Conservation (phyloP, 768 basidiomycete genomes). For the Sporobolomyces pararoseus region DNA sequence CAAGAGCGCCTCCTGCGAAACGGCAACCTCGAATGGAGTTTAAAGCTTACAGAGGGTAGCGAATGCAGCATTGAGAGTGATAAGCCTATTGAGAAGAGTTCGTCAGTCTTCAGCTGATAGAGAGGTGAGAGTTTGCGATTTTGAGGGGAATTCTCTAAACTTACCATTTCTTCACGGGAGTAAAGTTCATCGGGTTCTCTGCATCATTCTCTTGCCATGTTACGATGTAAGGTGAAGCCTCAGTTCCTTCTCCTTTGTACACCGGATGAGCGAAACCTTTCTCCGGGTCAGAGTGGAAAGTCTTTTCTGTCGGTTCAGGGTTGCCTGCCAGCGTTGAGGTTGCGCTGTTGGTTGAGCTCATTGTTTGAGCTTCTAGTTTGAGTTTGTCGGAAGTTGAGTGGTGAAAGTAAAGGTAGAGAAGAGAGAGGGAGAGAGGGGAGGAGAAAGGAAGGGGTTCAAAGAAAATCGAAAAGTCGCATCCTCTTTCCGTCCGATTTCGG, state of each 20-base stretch:
- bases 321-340: slow-evolving; percentile 10
- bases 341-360: slow-evolving; percentile 15
- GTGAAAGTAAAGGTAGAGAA: neutral
- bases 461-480: no score
- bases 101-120: no score
- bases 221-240: slow-evolving; percentile 49
- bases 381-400: neutral
- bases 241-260: slow-evolving; percentile 24
- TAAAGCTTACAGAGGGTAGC: slow-evolving; percentile 35
- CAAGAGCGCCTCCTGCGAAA: neutral
- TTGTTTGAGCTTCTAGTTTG: neutral
- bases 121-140: neutral
- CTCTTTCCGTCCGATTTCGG: no score
- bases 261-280: neutral
- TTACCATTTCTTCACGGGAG: slow-evolving; percentile 45
- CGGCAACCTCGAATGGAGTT: no score
- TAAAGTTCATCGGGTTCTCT: slow-evolving; percentile 61
- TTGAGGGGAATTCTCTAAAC: no score
- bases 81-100: slow-evolving; percentile 7
- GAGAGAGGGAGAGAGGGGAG: neutral
- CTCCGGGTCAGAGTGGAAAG: neutral
- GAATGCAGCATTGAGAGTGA: slow-evolving; percentile 35
- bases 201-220: slow-evolving; percentile 61
- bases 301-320: neutral
- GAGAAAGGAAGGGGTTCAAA: neutral